Conservation (phyloP, 2,329 filamentous ascomycete genomes). For the Botrytis medusae region DNA sequence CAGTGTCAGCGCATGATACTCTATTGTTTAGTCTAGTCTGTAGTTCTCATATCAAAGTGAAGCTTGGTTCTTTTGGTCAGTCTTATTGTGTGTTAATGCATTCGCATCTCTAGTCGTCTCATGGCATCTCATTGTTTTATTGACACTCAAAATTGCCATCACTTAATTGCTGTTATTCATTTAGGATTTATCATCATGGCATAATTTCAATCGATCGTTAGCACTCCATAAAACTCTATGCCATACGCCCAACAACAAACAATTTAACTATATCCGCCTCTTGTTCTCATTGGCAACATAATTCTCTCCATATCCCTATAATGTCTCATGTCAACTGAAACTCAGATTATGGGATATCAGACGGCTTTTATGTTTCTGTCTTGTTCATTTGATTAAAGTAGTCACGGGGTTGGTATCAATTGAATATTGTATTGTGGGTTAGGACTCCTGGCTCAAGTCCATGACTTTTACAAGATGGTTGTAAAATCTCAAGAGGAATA, state of each 20-base stretch:
- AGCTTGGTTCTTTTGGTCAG: not conserved
- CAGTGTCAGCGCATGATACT: not conserved
- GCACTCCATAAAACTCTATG: rapidly evolving
- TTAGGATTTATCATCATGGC: not conserved
- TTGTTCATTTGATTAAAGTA: not conserved
- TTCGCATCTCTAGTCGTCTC: not conserved
- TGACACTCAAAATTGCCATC: not conserved
- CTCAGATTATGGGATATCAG: no score
- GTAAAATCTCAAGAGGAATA: not conserved
- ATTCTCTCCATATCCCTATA: not conserved
- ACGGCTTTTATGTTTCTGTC: not conserved
- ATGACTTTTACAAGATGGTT: not conserved
- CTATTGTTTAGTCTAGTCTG: not conserved
- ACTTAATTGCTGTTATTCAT: not conserved
- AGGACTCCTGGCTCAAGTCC: no score
- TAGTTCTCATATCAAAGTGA: not conserved
- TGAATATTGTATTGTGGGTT: not conserved
- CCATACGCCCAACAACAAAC: rapidly evolving
- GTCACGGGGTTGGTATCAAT: no score
- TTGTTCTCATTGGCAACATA: not conserved
- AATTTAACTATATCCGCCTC: rapidly evolving
- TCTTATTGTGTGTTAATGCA: not conserved
- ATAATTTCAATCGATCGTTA: not conserved
- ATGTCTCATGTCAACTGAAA: no score
- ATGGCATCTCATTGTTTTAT: not conserved